These are phyloP conservation scores for Nakaseomyces delphensis DNA, from an alignment of 1,139 yeast species.

Conservation along the genomic window DNA sequence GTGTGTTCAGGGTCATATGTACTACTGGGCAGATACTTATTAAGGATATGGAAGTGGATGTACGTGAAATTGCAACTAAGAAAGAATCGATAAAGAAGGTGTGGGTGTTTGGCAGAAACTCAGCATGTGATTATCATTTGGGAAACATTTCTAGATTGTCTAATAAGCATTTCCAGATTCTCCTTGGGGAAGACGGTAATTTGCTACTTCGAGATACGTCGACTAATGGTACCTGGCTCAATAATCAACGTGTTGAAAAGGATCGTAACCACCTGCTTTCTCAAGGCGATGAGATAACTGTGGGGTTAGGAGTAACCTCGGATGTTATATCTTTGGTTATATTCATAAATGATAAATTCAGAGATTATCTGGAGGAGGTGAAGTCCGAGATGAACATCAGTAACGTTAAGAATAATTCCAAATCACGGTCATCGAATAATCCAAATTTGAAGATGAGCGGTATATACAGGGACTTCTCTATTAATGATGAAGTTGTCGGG, in stretches of 20 bases:
- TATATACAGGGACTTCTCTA: constrained; percentile 64
- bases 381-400: neutral
- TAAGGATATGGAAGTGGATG: constrained; percentile 36
- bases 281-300: constrained; percentile 87
- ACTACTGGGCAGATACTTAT: constrained; percentile 52
- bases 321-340: constrained; percentile 74
- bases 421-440: constrained; percentile 5
- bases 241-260: constrained; percentile 62
- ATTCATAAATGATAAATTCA: constrained; percentile 39
- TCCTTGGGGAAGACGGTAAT: constrained; percentile 46
- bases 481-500: constrained; percentile 79
- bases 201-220: constrained; percentile 62
- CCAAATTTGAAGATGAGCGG: constrained; percentile 32
- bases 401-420: constrained; percentile 5
- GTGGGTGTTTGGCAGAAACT: constrained; percentile 77
- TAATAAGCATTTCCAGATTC: constrained; percentile 66
- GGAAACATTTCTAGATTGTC: constrained; percentile 64
- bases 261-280: constrained; percentile 74
- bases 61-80: constrained; percentile 27
- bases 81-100: constrained; percentile 32
- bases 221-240: constrained; percentile 87
- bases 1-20: constrained; percentile 52
- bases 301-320: constrained; percentile 75
- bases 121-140: constrained; percentile 52
- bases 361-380: constrained; percentile 20